Base-by-base conservation (phyloP, 129 eudicot species). In the Logfia minima region DNA sequence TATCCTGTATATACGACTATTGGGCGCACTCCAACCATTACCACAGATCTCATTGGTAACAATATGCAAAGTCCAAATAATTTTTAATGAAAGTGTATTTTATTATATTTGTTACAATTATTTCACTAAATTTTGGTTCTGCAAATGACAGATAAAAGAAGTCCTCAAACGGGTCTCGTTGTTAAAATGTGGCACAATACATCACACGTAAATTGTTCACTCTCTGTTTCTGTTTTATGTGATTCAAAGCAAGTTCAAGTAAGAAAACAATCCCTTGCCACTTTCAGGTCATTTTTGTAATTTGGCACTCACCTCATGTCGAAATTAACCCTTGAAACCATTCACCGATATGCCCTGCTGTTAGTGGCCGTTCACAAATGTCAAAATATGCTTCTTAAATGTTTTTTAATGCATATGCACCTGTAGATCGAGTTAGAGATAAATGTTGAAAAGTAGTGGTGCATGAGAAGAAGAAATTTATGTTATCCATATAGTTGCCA, bases 221-320 rank as follows among this genome's bases (percentile, higher is more conserved):
- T 91, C 68, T 76, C 90, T 26, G 97, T 91, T 51, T 85, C 89
- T 65, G 95, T 91, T 43, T 18, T 88, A 26, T 91, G 97, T 79
- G 88, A 91, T 78, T 28, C 76, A 41, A 79, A 75, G 37, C 86
- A 83, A 83, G 60, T 88, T 83, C 84, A 85, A 78, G 97, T 89
- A 41, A 63, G 89, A 48, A 29, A 45, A 66, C 26, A 62, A 51
- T 69, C 71, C 39, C 29, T 59, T 17, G 66, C 21, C 35, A 26
- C 35, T 63, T 26, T 0, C 4, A 13, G 18, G n/a, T 63, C n/a
- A 28, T 45, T 10, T 43, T 14, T 70, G 8, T 43, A 11, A 17
- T 8, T 48, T 45, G 37, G 21, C 45, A 28, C 41, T 65, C 21
- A 34, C 41, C 43, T 65, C 70, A 5, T 11, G n/a, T 65, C 17